phyloP scores from a whole-genome alignment of 345 rosid species.

The Populus pruinosa region DNA sequence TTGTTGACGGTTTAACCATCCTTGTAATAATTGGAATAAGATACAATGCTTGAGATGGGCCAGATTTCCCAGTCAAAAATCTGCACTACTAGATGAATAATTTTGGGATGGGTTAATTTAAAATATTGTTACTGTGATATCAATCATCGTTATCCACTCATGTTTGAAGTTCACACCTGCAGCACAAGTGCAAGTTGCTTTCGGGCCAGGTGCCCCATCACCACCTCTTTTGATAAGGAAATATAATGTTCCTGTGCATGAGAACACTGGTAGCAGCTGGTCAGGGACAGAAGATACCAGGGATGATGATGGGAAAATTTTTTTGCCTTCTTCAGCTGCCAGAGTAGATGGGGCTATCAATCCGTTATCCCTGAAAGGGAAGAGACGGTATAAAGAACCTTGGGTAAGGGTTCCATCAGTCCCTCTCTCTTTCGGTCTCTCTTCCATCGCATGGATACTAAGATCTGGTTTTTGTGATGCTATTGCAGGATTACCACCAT shows the following conservation, averaged over 20 bases:
- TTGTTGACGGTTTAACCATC: too few species aligned
- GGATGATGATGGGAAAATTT: conserved; percentile 7
- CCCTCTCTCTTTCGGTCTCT: background rate
- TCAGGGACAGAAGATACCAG: conserved; percentile 15
- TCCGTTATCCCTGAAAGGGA: conserved; percentile 17
- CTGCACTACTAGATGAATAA: too few species aligned
- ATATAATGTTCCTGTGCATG: conserved; percentile 28
- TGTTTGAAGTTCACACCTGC: conserved; percentile 22
- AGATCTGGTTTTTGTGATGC: background rate
- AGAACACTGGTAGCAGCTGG: conserved; percentile 23
- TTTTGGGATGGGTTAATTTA: too few species aligned
- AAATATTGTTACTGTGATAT: too few species aligned
- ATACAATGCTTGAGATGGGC: too few species aligned
- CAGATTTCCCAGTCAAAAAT: too few species aligned
- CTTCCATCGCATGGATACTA: background rate
- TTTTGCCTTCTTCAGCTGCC: conserved; percentile 14
- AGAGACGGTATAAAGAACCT: conserved; percentile 16
- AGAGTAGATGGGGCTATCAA: conserved; percentile 18
- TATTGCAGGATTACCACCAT: conserved; percentile 22
- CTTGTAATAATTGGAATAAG: too few species aligned
- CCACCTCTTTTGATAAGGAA: conserved; percentile 30
- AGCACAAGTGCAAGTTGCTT: conserved; percentile 50
- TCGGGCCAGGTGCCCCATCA: conserved; percentile 41
- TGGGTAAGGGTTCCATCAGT: conserved; percentile 16
- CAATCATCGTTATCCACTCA: background rate